A percentile compares a stretch with the other conserved stretches of the same genome.
Conservation (phyloP, 1,139 yeast species). For the Yamadazyma triangularis region DNA sequence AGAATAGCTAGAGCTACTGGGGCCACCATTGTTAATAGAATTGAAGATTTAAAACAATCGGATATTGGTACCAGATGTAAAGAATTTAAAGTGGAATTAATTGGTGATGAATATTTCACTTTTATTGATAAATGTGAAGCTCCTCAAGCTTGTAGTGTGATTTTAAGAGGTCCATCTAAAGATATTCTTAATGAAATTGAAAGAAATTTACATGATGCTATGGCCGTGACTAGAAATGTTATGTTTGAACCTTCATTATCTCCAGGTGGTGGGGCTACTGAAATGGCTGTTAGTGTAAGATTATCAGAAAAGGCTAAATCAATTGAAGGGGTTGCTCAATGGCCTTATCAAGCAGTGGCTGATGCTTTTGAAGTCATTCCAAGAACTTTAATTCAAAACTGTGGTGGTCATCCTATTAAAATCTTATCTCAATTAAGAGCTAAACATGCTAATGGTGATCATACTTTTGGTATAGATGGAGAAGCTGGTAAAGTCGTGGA, state of each 20-base stretch:
- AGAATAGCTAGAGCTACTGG: conserved; percentile 97
- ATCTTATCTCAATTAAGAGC: conserved; percentile 89
- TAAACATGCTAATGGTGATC: conserved; percentile 86
- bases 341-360: conserved; percentile 99
- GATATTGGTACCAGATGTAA: conserved; percentile 92
- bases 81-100: conserved; percentile 84
- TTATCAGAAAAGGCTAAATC: conserved; percentile 87
- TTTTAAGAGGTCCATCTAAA: conserved; percentile 94
- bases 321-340: conserved; percentile 92
- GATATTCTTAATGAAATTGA: conserved; percentile 95
- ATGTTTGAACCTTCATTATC: conserved; percentile 90
- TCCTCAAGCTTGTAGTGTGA: conserved; percentile 91
- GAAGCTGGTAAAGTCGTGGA: conserved; percentile 91
- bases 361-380: conserved; percentile 93
- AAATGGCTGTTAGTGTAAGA: conserved; percentile 93
- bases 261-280: conserved; percentile 99
- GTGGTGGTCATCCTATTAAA: conserved; percentile 96
- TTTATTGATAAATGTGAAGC: conserved; percentile 74
- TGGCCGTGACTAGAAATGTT: conserved; percentile 96
- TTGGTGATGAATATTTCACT: conserved; percentile 96
- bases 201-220: conserved; percentile 95
- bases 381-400: conserved; percentile 92
- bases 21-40: conserved; percentile 92
- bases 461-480: conserved; percentile 91
- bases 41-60: conserved; percentile 86